Evolutionary conservation across 208 protist genomes (phyloP).

Genomic region (Trypanosoma conorhini): DNA sequence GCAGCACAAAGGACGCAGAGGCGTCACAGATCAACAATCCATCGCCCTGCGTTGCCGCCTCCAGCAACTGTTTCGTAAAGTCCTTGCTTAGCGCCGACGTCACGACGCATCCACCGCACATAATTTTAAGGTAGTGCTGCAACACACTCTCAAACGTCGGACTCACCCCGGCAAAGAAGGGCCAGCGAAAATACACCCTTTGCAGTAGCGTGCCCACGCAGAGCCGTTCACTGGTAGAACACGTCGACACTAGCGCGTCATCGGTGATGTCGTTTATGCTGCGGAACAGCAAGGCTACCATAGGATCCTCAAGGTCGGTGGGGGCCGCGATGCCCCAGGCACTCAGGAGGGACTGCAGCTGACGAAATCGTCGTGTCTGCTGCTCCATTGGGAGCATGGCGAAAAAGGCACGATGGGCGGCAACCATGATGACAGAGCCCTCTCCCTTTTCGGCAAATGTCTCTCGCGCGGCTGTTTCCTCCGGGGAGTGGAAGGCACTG

Average conservation of each 20-base stretch:
- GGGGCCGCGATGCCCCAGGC: conserved; percentile 30
- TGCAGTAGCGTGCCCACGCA: conserved; percentile 29
- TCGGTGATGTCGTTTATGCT: conserved; percentile 42
- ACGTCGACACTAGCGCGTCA: conserved; percentile 35
- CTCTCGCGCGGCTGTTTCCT: conserved; percentile 28
- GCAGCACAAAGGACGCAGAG: conserved; percentile 23
- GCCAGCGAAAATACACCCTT: conserved; percentile 55
- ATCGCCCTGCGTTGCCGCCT: conserved; percentile 50
- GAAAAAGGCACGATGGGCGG: conserved; percentile 61
- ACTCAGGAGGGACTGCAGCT: conserved; percentile 34
- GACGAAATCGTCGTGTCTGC: background rate
- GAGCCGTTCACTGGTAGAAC: conserved; percentile 36
- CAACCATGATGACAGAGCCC: conserved; percentile 62
- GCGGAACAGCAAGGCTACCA: conserved; percentile 49
- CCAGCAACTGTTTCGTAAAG: conserved; percentile 41
- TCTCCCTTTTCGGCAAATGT: conserved; percentile 35
- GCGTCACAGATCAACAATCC: conserved; percentile 79
- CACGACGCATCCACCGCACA: conserved; percentile 53
- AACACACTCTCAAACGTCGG: conserved; percentile 46
- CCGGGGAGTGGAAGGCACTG: conserved; percentile 37
- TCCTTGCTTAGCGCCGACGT: conserved; percentile 48
- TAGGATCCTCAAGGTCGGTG: conserved; percentile 14
- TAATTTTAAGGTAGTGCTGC: conserved; percentile 38
- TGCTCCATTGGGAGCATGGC: conserved; percentile 34
- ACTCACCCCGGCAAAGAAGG: conserved; percentile 58